Evolutionary conservation across 768 basidiomycete species (phyloP), one percentile per base, ranked within the genome.

Genomic region (Sporobolomyces pararoseus): DNA sequence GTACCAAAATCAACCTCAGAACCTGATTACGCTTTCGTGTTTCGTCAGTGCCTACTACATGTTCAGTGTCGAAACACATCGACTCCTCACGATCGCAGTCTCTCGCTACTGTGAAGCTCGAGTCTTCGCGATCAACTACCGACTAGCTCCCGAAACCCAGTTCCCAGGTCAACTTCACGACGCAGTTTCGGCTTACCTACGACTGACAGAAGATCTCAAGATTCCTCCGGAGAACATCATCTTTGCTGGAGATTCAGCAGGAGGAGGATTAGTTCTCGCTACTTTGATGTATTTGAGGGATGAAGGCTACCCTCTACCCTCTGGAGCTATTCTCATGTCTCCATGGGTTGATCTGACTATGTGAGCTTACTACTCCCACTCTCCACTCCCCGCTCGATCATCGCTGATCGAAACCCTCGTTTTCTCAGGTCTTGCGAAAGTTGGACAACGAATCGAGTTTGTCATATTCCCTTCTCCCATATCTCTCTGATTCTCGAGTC

Each of bases 261-360:
- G 95, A 7, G 95, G 94, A 32, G 93, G 90, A 0, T 81, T 99
- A 7, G 83, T 86, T 31, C 84, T 97, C 1, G 93, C 91, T 0
- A 80, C 93, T 54, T 80, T 95, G 63, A 88, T 98, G 86, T 99
- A 99, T 78, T 85, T 99, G 23, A 84, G 95, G n/a, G 95, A 99
- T 77, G 89, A 94, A 73, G 81, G 82, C 21, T 94, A 95, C 78
- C 84, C 88, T 1, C 76, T 95, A 7, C 95, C 95, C 13, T 85
- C 88, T 34, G 91, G 88, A 5, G 88, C 88, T 12, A 90, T 98
- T 34, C 79, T 96, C 46, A 87, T 98, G 85, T 71, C 68, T 27
- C 77, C 77, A 1, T 77, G 77, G 77, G 70, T 72, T 29, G 91
- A 95, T 79, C 81, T 99, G 71, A 97, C 96, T 0, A 90, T 96